Conservation (phyloP, 2,329 filamentous ascomycete genomes). For the Cryphonectria carpinicola region DNA sequence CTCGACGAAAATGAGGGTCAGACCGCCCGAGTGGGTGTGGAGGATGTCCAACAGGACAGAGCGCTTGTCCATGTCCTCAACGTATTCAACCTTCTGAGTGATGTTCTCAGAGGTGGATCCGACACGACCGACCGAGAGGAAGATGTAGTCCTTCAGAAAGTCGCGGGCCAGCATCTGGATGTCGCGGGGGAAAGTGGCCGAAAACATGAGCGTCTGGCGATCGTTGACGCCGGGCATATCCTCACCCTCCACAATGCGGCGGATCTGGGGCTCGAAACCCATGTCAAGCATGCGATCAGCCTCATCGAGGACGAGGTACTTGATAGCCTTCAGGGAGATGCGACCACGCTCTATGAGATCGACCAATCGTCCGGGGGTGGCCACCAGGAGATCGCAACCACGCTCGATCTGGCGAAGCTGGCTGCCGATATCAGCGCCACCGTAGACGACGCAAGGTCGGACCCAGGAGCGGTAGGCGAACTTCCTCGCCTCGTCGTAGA, state of each 20-base stretch:
- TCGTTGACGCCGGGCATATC: slow-evolving; percentile 86
- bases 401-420: slow-evolving; percentile 98
- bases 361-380: slow-evolving; percentile 94
- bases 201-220: slow-evolving; percentile 99
- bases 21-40: slow-evolving; percentile 85
- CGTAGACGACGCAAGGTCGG: slow-evolving; percentile 96
- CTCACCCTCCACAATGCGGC: slow-evolving; percentile 96
- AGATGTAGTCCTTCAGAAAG: slow-evolving; percentile 99
- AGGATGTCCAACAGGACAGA: slow-evolving; percentile 97
- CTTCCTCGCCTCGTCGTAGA: slow-evolving; percentile 96
- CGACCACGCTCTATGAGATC: slow-evolving; percentile 98
- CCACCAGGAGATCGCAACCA: slow-evolving; percentile 94
- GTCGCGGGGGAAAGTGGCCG: slow-evolving; percentile 97
- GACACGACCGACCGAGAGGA: slow-evolving; percentile 97
- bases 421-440: slow-evolving; percentile 97
- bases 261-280: slow-evolving; percentile 99
- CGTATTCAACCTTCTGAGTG: slow-evolving; percentile 95
- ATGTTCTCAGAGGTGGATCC: slow-evolving; percentile 99
- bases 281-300: slow-evolving; percentile 99
- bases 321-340: slow-evolving; percentile 97
- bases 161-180: slow-evolving; percentile 99
- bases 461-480: slow-evolving; percentile 99
- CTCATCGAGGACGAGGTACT: slow-evolving; percentile 98
- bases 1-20: slow-evolving; percentile 98
- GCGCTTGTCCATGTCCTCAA: slow-evolving; percentile 96